Base-by-base conservation (phyloP, 768 basidiomycete genomes). In the Phanerochaete carnosa region DNA sequence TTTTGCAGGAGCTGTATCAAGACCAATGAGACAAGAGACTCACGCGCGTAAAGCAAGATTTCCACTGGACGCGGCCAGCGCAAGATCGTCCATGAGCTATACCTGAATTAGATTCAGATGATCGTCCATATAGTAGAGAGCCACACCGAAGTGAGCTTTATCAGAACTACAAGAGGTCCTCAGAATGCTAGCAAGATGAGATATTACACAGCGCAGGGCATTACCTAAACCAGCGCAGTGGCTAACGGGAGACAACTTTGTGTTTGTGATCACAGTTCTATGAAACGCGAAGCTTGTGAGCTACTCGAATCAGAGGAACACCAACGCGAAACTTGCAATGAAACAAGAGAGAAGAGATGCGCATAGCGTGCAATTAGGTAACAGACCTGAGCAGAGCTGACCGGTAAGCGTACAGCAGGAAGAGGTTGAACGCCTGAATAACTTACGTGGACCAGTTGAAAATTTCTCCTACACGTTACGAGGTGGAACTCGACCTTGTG, bases 321-420 rank as follows among this genome's bases (percentile, higher is more conserved):
- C 25, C 13, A 13, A 23, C 23, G 32, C 3, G 8, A 28, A 11
- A 55, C 62, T 46, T 26, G 57, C 62, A 63, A 57, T 26, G 56
- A 55, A 19, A 63, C 45, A 2, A 60, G 39, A 1, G 59, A 49
- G 4, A 29, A 15, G 19, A 63, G 58, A 29, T 47, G 54, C 26
- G 53, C 29, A 47, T 63, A 63, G 2, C 62, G 62, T 25, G 58
- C 62, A 15, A 60, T 30, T 4, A 63, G 35, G 39, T 55, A 63
- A 13, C 58, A 30, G 13, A 54, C 52, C 52, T 54, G 13, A 13
- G 13, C 6, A 6, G 13, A 7, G 7, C 7, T 35, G 30, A 29
- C 5, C 3, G 3, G 11, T n/a, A 6, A 30, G 13, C 28, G n/a
- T 30, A 54, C 23, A 7, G 19, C 1, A 12, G 1, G 19, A 12